phyloP scores from a whole-genome alignment of 2,329 filamentous ascomycete species.

The Botrytis tulipae region DNA sequence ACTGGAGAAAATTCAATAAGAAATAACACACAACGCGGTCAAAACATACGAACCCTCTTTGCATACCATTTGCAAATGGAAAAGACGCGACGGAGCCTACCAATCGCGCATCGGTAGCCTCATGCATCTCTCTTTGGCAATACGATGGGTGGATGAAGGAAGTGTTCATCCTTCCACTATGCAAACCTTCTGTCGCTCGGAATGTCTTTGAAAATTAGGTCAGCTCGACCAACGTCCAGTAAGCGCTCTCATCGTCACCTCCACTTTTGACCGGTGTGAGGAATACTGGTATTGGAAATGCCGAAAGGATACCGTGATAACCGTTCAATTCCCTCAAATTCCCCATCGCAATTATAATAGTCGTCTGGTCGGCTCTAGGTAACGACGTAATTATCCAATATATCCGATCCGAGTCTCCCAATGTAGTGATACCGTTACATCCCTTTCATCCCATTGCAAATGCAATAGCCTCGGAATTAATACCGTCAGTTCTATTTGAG shows the following conservation, averaged over 20 bases:
- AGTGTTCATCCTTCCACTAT: slow-evolving; percentile 10
- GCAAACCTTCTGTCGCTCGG: neutral
- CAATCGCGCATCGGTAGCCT: slow-evolving; percentile 11
- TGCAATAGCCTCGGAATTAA: slow-evolving; percentile 7
- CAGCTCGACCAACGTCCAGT: neutral
- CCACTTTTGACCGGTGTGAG: slow-evolving; percentile 7
- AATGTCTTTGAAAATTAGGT: slow-evolving; percentile 6
- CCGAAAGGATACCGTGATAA: slow-evolving; percentile 1
- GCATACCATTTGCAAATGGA: neutral
- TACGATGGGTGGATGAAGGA: slow-evolving; percentile 7
- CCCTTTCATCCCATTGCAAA: neutral
- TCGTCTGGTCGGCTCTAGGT: neutral
- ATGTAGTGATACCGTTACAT: neutral
- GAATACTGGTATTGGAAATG: slow-evolving; percentile 11
- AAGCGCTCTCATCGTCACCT: neutral
- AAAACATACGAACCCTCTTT: slow-evolving; percentile 8
- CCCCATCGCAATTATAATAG: neutral
- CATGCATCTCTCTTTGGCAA: slow-evolving; percentile 5
- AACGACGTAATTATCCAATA: slow-evolving; percentile 4
- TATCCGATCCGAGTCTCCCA: neutral
- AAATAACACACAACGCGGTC: slow-evolving; percentile 8
- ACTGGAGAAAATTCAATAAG: neutral
- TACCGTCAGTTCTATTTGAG: neutral
- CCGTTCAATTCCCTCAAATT: slow-evolving; percentile 11
- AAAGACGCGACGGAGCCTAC: slow-evolving; percentile 1